These are phyloP conservation scores for Verticillium longisporum DNA, from an alignment of 2,329 filamentous ascomycete genomes.

Conservation along the genomic window DNA sequence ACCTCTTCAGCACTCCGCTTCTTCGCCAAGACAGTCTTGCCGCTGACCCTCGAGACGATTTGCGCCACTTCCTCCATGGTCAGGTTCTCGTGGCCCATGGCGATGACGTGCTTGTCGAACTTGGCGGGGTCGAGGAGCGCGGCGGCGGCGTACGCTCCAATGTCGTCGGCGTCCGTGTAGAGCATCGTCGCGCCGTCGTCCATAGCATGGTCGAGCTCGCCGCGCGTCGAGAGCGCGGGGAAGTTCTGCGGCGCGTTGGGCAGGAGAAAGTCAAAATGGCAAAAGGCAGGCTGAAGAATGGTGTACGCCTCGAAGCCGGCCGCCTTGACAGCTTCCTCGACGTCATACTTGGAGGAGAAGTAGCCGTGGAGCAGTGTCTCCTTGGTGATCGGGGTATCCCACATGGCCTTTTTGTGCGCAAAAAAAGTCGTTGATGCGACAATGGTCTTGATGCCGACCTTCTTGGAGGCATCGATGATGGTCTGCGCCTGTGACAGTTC, in stretches of 20 bases:
- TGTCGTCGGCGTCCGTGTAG: slow-evolving; percentile 20
- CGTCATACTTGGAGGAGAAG: slow-evolving; percentile 27
- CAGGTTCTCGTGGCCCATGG: slow-evolving; percentile 19
- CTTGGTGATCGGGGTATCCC: slow-evolving; percentile 14
- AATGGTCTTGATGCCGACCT: slow-evolving; percentile 21
- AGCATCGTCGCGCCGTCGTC: slow-evolving; percentile 14
- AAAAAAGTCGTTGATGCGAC: slow-evolving; percentile 18
- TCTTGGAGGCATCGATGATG: slow-evolving; percentile 21
- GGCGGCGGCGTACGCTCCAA: slow-evolving; percentile 24
- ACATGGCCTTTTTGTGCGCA: slow-evolving; percentile 12
- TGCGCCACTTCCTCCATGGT: slow-evolving; percentile 21
- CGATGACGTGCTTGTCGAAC: slow-evolving; percentile 22
- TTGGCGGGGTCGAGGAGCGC: slow-evolving; percentile 21
- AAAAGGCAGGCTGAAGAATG: slow-evolving; percentile 22
- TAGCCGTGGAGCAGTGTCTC: slow-evolving; percentile 17
- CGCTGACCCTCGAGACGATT: slow-evolving; percentile 20
- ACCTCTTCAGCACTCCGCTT: slow-evolving; percentile 16
- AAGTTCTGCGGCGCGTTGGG: slow-evolving; percentile 18
- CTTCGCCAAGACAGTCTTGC: slow-evolving; percentile 16
- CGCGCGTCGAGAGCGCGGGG: slow-evolving; percentile 17
- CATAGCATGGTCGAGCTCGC: slow-evolving; percentile 18
- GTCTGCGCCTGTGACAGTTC: slow-evolving; percentile 22
- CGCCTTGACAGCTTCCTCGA: slow-evolving; percentile 24
- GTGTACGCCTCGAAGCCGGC: slow-evolving; percentile 23
- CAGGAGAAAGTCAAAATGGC: slow-evolving; percentile 20